phyloP scores from a whole-genome alignment of 768 basidiomycete genomes.

The Psilocybe cubensis region DNA sequence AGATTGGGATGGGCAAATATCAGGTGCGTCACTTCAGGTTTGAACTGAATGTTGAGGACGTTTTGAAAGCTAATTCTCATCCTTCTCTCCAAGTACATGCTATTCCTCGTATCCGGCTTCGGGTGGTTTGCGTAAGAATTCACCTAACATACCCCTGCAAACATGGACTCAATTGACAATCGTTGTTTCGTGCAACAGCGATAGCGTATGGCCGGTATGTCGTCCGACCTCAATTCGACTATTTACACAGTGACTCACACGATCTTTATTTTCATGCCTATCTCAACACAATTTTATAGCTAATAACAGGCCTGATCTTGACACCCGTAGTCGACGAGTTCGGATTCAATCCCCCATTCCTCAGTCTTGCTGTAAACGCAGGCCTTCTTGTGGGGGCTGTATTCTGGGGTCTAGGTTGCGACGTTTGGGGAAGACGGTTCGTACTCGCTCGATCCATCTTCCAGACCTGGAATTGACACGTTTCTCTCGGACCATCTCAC shows the following conservation, averaged over 20 bases:
- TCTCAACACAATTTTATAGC: conserved; percentile 30
- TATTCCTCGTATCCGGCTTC: conserved; percentile 73
- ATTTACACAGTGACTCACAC: not conserved
- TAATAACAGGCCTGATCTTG: conserved; percentile 69
- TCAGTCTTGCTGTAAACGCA: conserved; percentile 69
- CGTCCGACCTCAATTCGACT: not conserved
- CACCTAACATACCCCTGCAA: not conserved
- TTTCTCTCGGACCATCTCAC: no score
- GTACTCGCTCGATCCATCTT: conserved; percentile 1
- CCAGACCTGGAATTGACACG: not conserved
- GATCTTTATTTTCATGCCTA: not conserved
- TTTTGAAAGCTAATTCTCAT: not conserved
- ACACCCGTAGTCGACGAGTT: conserved; percentile 69
- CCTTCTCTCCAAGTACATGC: conserved; percentile 47
- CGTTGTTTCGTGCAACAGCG: conserved; percentile 42
- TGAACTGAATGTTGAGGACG: no score
- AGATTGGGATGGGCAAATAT: conserved; percentile 75
- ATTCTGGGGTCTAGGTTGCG: conserved; percentile 70
- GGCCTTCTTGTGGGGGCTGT: conserved; percentile 70
- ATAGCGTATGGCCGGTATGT: conserved; percentile 75
- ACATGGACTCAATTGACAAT: not conserved
- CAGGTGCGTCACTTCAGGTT: conserved; percentile 39
- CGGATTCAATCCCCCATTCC: conserved; percentile 56
- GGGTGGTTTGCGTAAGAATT: conserved; percentile 73
- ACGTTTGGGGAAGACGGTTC: conserved; percentile 70